Percentiles rank a stretch among this genome's conserved stretches.
Conservation (phyloP, 805 yeast species). For the Ogataea thermomethanolica region DNA sequence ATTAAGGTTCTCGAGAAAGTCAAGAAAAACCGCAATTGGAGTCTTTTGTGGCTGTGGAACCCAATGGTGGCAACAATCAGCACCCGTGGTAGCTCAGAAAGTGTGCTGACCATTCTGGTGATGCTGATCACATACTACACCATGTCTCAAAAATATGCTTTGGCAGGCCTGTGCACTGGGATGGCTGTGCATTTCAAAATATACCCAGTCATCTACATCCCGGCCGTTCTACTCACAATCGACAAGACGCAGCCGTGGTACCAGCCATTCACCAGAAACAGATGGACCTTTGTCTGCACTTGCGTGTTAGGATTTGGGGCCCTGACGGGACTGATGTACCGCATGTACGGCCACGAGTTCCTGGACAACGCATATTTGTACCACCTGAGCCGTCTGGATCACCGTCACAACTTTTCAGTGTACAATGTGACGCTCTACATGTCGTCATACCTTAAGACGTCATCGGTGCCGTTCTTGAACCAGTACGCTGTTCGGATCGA, state of each 20-base stretch:
- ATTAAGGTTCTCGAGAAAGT: conserved; percentile 36
- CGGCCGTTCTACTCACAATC: conserved; percentile 52
- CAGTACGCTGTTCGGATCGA: conserved; percentile 20
- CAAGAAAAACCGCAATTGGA: conserved; percentile 13
- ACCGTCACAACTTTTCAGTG: conserved; percentile 90
- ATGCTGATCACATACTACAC: conserved; percentile 53
- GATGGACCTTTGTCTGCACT: conserved; percentile 41
- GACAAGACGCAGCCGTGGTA: conserved; percentile 31
- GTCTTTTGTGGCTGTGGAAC: conserved; percentile 74
- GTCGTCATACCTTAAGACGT: conserved; percentile 40
- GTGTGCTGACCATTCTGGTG: conserved; percentile 75
- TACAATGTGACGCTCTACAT: conserved; percentile 74
- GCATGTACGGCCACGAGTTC: conserved; percentile 69
- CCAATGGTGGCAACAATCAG: conserved; percentile 94
- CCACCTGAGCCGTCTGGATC: conserved; percentile 82
- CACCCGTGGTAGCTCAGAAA: conserved; percentile 92
- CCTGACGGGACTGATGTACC: conserved; percentile 60
- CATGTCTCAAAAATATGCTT: conserved; percentile 29
- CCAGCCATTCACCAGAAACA: conserved; percentile 39
- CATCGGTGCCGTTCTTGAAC: conserved; percentile 13
- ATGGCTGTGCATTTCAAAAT: conserved; percentile 84
- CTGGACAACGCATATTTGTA: conserved; percentile 75
- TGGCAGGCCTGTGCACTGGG: conserved; percentile 58
- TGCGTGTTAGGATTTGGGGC: conserved; percentile 41
- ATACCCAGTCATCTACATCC: conserved; percentile 86